These are phyloP conservation scores for Trichosanthes cucumerina DNA, from an alignment of 306 rosid genomes.

Conservation along the genomic window DNA sequence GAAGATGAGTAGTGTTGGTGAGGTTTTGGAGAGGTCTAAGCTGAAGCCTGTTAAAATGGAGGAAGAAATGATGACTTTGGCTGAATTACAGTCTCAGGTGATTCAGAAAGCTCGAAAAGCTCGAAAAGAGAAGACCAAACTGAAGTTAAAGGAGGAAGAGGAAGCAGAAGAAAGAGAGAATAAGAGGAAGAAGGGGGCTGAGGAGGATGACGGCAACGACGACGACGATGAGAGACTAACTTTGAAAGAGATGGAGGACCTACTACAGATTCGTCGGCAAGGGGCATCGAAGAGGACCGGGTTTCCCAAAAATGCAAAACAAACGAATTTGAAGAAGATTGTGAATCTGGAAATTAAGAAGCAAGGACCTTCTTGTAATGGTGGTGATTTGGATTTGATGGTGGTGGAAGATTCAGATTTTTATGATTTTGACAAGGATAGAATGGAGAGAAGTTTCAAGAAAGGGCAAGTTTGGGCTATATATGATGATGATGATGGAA, in stretches of 20 bases:
- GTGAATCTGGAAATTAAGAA: slow-evolving; percentile 12
- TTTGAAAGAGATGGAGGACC: slow-evolving; percentile 17
- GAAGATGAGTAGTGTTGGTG: slow-evolving; percentile 59
- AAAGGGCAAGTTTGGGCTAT: slow-evolving; percentile 91
- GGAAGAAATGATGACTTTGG: slow-evolving; percentile 79
- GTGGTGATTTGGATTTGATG: slow-evolving; percentile 32
- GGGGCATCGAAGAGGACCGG: slow-evolving; percentile 16
- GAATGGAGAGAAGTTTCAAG: slow-evolving; percentile 72
- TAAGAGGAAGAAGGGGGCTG: slow-evolving; percentile 9
- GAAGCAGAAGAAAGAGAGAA: slow-evolving; percentile 18
- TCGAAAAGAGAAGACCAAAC: slow-evolving; percentile 26
- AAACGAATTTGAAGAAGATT: slow-evolving; percentile 13
- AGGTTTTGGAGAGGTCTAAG: slow-evolving; percentile 54
- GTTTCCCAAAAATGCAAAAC: slow-evolving; percentile 15
- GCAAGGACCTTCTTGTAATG: slow-evolving; percentile 12
- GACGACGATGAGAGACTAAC: slow-evolving; percentile 6
- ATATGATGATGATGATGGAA: slow-evolving; percentile 76
- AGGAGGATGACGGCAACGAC: slow-evolving; percentile 2
- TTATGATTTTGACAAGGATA: slow-evolving; percentile 67
- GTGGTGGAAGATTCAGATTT: slow-evolving; percentile 68
- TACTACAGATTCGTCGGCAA: slow-evolving; percentile 9
- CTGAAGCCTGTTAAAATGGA: slow-evolving; percentile 26
- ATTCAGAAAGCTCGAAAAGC: slow-evolving; percentile 38
- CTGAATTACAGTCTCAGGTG: slow-evolving; percentile 51
- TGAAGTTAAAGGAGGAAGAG: slow-evolving; percentile 24